Percentiles rank a stretch among this genome's conserved stretches.
These are phyloP conservation scores for Aeschynomene evenia DNA, from an alignment of 306 rosid species.

Conservation along the genomic window DNA sequence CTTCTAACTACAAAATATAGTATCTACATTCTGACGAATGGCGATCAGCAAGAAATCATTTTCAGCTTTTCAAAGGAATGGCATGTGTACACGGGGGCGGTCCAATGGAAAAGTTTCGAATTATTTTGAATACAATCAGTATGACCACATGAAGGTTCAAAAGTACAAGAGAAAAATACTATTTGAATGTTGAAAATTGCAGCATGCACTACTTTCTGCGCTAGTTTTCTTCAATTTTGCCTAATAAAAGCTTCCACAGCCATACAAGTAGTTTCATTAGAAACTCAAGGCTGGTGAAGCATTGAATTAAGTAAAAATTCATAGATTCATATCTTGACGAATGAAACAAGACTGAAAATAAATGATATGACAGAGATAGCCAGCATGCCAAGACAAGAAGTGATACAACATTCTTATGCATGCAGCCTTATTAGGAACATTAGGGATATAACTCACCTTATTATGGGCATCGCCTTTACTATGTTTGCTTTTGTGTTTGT, in stretches of 20 bases:
- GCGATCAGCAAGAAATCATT: constrained; percentile 7
- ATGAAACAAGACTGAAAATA: background rate
- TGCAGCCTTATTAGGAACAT: background rate
- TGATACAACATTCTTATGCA: constrained; percentile 1
- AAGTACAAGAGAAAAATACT: constrained; percentile 4
- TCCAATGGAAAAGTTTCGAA: background rate
- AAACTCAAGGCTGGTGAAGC: background rate
- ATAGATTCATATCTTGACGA: background rate
- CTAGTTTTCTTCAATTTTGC: constrained; percentile 2
- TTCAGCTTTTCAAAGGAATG: background rate
- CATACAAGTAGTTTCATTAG: background rate
- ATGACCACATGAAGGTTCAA: background rate
- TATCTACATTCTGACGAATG: background rate
- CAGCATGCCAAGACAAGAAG: constrained; percentile 1
- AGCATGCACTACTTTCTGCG: background rate
- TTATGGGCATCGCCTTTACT: constrained; percentile 40
- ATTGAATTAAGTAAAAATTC: constrained; percentile 1
- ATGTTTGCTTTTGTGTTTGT: constrained; percentile 56
- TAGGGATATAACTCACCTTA: constrained; percentile 50
- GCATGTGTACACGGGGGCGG: background rate
- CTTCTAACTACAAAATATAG: background rate
- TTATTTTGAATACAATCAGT: background rate
- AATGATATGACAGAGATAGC: background rate
- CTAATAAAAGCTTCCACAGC: background rate
- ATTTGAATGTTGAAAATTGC: background rate